A percentile compares a stretch with the other conserved stretches of the same genome.
Conservation (phyloP, 805 yeast species). For the Danielia oregonensis region DNA sequence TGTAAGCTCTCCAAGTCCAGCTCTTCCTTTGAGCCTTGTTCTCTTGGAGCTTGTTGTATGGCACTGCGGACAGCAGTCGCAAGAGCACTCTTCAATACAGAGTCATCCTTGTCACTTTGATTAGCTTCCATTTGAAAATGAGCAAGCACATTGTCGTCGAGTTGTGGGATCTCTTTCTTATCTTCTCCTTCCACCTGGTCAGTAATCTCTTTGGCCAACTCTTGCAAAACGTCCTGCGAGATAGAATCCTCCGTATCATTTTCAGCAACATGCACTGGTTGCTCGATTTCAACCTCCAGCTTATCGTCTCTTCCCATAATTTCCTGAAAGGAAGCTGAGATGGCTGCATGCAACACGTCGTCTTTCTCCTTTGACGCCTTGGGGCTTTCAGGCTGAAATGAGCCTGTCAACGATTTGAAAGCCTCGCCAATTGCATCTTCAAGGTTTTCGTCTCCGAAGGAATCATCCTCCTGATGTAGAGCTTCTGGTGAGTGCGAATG, state of each 20-base stretch:
- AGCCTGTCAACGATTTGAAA: conserved; percentile 1
- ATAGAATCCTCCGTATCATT: conserved; percentile 10
- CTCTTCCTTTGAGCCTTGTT: conserved; percentile 20
- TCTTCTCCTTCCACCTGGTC: conserved; percentile 20
- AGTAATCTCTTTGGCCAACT: conserved; percentile 28
- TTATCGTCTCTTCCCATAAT: conserved; percentile 1
- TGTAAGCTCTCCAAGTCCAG: conserved; percentile 52
- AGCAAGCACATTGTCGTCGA: conserved; percentile 33
- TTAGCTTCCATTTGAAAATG: conserved; percentile 35
- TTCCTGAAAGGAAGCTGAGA: conserved; percentile 19
- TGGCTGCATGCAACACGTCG: conserved; percentile 17
- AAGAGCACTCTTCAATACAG: conserved; percentile 11
- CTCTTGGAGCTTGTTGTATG: background rate
- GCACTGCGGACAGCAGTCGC: conserved; percentile 12
- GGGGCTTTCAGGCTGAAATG: background rate
- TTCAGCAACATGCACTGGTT: conserved; percentile 23
- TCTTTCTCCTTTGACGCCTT: conserved; percentile 8
- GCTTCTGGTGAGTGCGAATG: background rate
- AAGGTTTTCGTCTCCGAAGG: conserved; percentile 5
- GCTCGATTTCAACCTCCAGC: conserved; percentile 13
- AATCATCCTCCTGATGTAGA: background rate
- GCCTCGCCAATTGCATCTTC: conserved; percentile 9
- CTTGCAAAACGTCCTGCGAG: conserved; percentile 23
- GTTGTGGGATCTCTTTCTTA: conserved; percentile 24
- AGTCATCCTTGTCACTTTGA: conserved; percentile 15